Percentiles rank a stretch among this genome's conserved stretches.
Evolutionary conservation across 305 asterid species (phyloP).

Genomic region (Fraxinus ornus): DNA sequence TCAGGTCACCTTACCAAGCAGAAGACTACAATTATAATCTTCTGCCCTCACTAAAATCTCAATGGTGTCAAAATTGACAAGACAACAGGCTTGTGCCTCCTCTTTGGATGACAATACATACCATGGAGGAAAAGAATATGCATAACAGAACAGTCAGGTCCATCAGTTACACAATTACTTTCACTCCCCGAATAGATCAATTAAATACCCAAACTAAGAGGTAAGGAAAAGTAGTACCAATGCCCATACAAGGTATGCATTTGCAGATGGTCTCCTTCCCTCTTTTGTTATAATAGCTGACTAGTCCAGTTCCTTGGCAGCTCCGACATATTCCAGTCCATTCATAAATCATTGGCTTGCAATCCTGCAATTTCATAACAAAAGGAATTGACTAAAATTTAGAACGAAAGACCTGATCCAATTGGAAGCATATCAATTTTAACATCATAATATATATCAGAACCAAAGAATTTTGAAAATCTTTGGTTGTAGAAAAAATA

Average conservation of each 20-base stretch:
- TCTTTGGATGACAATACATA: not conserved
- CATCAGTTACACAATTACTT: not conserved
- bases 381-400: not conserved
- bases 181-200: conserved; percentile 7
- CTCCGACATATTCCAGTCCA: conserved; percentile 96
- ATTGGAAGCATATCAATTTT: not conserved
- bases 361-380: conserved; percentile 51
- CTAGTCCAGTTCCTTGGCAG: conserved; percentile 89
- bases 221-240: conserved; percentile 40
- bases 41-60: not conserved
- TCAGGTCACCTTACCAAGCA: not conserved
- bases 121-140: conserved; percentile 10
- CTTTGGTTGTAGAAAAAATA: not conserved
- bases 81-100: not conserved
- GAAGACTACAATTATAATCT: not conserved
- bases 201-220: not conserved
- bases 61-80: not conserved
- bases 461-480: not conserved
- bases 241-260: conserved; percentile 92
- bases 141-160: conserved; percentile 6
- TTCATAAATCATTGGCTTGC: conserved; percentile 85
- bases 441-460: not conserved
- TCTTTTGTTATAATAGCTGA: conserved; percentile 74
- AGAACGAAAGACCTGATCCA: not conserved
- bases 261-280: conserved; percentile 88